A percentile compares a stretch with the other conserved stretches of the same genome.
Evolutionary conservation across 129 eudicot species (phyloP).

Genomic region (Tagetes erecta): DNA sequence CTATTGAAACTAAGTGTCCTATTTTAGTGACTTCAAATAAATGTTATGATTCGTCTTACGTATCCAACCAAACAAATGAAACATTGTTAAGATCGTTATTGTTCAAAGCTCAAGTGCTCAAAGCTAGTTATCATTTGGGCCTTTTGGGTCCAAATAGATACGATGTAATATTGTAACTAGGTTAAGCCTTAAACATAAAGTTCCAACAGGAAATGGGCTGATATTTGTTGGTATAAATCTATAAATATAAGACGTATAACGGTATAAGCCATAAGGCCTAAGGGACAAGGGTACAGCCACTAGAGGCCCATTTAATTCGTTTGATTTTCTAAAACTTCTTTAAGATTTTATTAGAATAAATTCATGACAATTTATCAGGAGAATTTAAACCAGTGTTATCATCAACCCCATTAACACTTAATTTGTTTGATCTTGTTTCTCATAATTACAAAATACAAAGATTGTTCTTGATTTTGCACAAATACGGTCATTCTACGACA

Average conservation of each 20-base stretch:
- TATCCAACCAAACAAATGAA: not conserved
- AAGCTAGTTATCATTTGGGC: not conserved
- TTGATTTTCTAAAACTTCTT: not conserved
- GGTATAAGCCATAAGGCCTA: too few relatives aligned
- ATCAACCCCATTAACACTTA: too few relatives aligned
- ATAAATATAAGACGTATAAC: too few relatives aligned
- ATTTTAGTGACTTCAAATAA: not conserved
- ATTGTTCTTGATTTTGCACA: too few relatives aligned
- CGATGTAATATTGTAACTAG: not conserved
- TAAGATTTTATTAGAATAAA: too few relatives aligned
- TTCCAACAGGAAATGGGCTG: not conserved
- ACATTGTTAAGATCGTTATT: not conserved
- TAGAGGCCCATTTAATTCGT: not conserved
- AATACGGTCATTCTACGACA: too few relatives aligned
- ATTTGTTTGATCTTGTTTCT: too few relatives aligned
- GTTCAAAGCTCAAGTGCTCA: not conserved
- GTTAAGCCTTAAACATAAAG: not conserved
- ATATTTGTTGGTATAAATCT: not conserved
- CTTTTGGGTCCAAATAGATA: not conserved
- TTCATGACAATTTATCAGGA: too few relatives aligned
- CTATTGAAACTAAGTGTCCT: not conserved
- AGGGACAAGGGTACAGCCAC: not conserved
- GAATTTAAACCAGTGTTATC: too few relatives aligned
- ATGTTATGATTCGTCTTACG: not conserved
- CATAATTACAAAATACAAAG: too few relatives aligned